These are phyloP conservation scores for Piper betle DNA, from an alignment of 164 flowering plant species.

Conservation along the genomic window DNA sequence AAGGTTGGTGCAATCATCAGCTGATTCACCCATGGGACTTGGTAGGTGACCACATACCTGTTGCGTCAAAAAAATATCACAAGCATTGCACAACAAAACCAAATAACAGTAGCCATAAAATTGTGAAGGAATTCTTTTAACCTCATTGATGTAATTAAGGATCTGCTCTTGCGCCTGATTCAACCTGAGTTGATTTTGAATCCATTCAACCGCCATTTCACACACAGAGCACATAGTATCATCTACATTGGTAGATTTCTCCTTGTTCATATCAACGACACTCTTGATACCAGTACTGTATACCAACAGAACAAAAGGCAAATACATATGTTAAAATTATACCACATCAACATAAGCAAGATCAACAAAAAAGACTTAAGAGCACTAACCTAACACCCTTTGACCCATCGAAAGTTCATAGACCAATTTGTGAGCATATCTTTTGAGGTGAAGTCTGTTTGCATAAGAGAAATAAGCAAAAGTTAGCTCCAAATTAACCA, in stretches of 20 bases:
- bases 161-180: slow-evolving; percentile 52
- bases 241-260: slow-evolving; percentile 20
- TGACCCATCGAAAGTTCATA: slow-evolving; percentile 72
- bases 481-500: background rate
- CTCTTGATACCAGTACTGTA: slow-evolving; percentile 62
- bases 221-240: slow-evolving; percentile 66
- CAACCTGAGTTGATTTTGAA: slow-evolving; percentile 50
- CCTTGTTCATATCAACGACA: slow-evolving; percentile 41
- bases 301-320: background rate
- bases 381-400: slow-evolving; percentile 64
- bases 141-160: slow-evolving; percentile 55
- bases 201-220: slow-evolving; percentile 86
- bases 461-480: background rate
- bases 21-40: slow-evolving; percentile 81
- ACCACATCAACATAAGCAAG: no score
- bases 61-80: no score
- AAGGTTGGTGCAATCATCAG: slow-evolving; percentile 46
- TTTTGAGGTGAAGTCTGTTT: slow-evolving; percentile 50
- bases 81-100: no score
- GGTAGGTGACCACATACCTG: slow-evolving; percentile 85
- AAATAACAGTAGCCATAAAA: no score
- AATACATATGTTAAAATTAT: no score
- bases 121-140: slow-evolving; percentile 4
- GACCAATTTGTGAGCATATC: slow-evolving; percentile 63
- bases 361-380: background rate